These are phyloP conservation scores for Acanthamoeba lenticulata DNA, from an alignment of 208 protist genomes.

Conservation along the genomic window DNA sequence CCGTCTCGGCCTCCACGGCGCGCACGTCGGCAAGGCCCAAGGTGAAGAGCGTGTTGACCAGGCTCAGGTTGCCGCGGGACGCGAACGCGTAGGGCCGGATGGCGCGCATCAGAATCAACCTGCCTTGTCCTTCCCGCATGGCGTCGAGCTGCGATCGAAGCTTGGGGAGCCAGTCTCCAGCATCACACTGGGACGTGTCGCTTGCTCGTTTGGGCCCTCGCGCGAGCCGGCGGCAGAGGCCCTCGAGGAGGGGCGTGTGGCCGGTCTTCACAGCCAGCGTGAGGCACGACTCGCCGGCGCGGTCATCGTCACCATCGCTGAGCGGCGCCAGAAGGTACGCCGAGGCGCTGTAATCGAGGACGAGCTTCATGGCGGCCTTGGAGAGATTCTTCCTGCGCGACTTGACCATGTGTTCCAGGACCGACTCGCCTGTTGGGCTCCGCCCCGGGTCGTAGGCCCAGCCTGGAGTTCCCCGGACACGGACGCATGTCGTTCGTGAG, in stretches of 20 bases:
- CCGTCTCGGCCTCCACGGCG: background rate
- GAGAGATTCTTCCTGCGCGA: too few species aligned
- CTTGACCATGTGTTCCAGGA: too few species aligned
- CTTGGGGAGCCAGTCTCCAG: too few species aligned
- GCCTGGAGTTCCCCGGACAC: too few species aligned
- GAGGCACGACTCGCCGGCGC: background rate
- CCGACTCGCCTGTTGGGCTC: too few species aligned
- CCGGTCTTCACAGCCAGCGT: background rate
- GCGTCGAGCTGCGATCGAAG: too few species aligned
- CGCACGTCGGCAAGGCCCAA: too few species aligned
- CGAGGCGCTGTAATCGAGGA: background rate
- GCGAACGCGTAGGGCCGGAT: background rate
- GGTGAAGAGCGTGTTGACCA: background rate
- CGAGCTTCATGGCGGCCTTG: background rate
- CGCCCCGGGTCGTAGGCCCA: too few species aligned
- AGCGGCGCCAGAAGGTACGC: too few species aligned
- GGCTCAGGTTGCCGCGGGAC: background rate
- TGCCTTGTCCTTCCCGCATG: background rate
- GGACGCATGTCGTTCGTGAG: too few species aligned
- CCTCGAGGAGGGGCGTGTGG: background rate
- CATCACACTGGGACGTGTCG: too few species aligned
- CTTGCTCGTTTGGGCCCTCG: background rate
- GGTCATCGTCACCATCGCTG: background rate
- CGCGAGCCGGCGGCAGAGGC: background rate
- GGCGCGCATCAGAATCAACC: background rate